A percentile compares a stretch with the other conserved stretches of the same genome.
phyloP scores from a whole-genome alignment of 768 basidiomycete species.

The Leucocoprinus sp. region DNA sequence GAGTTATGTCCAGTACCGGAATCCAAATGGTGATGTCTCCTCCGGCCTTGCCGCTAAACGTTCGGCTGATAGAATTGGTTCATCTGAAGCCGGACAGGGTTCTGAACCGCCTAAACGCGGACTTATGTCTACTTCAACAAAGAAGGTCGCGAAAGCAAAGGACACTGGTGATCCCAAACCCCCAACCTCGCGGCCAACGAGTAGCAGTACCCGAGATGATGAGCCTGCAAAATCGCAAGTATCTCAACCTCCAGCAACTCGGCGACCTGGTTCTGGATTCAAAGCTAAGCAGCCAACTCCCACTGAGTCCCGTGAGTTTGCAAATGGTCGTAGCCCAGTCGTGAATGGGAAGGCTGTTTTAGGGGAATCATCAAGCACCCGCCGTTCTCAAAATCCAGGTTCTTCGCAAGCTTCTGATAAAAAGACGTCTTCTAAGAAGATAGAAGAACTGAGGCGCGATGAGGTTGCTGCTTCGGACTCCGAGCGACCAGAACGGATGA shows the following conservation, averaged over 20 bases:
- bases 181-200: slow-evolving; percentile 12
- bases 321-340: slow-evolving; percentile 7
- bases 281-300: slow-evolving; percentile 12
- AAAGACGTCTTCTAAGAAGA: background rate
- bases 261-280: slow-evolving; percentile 13
- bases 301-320: background rate
- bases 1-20: slow-evolving; percentile 37
- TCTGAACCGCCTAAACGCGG: slow-evolving; percentile 33
- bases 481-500: slow-evolving; percentile 5
- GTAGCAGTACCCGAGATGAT: slow-evolving; percentile 15
- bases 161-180: slow-evolving; percentile 26
- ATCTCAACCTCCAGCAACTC: slow-evolving; percentile 6
- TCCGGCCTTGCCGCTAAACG: slow-evolving; percentile 1
- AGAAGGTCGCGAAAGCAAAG: slow-evolving; percentile 36
- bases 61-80: slow-evolving; percentile 1
- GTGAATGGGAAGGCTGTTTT: slow-evolving; percentile 7
- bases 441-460: slow-evolving; percentile 3
- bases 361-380: background rate
- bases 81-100: slow-evolving; percentile 4
- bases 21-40: slow-evolving; percentile 8
- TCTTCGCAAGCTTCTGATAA: slow-evolving; percentile 3
- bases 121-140: slow-evolving; percentile 37
- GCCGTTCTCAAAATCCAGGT: background rate
- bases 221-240: background rate
- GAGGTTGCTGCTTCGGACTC: slow-evolving; percentile 5